These are phyloP conservation scores for Kodamaea suecica DNA, from an alignment of 1,139 yeast species.

Conservation along the genomic window DNA sequence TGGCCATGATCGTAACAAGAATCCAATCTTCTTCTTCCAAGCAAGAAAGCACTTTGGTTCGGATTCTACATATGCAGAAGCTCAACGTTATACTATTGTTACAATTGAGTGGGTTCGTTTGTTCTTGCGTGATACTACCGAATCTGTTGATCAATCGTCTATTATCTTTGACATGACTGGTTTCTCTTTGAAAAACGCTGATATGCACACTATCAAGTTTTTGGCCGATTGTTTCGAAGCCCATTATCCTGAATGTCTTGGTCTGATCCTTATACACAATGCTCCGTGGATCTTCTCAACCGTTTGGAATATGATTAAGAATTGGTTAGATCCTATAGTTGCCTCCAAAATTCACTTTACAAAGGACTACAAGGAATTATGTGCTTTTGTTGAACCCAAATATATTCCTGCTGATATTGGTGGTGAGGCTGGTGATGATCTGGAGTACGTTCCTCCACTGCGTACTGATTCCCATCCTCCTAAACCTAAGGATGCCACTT, in stretches of 20 bases:
- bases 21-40: conserved; percentile 40
- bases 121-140: conserved; percentile 34
- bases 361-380: conserved; percentile 35
- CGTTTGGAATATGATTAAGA: conserved; percentile 45
- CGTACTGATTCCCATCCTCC: conserved; percentile 28
- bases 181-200: conserved; percentile 46
- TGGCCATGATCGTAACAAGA: conserved; percentile 38
- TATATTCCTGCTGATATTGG: conserved; percentile 42
- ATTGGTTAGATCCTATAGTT: conserved; percentile 48
- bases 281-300: conserved; percentile 53
- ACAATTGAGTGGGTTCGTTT: conserved; percentile 43
- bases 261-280: conserved; percentile 37
- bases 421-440: conserved; percentile 31
- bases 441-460: conserved; percentile 30
- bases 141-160: conserved; percentile 36
- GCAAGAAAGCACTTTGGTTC: conserved; percentile 42
- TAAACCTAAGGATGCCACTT: conserved; percentile 29
- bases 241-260: conserved; percentile 48
- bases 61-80: conserved; percentile 38
- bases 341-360: conserved; percentile 46
- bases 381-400: conserved; percentile 29
- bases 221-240: conserved; percentile 47
- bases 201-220: conserved; percentile 42
- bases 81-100: conserved; percentile 38
- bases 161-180: conserved; percentile 47